These are phyloP conservation scores for Ceratocystis harringtonii DNA, from an alignment of 2,329 filamentous ascomycete genomes.

Conservation along the genomic window DNA sequence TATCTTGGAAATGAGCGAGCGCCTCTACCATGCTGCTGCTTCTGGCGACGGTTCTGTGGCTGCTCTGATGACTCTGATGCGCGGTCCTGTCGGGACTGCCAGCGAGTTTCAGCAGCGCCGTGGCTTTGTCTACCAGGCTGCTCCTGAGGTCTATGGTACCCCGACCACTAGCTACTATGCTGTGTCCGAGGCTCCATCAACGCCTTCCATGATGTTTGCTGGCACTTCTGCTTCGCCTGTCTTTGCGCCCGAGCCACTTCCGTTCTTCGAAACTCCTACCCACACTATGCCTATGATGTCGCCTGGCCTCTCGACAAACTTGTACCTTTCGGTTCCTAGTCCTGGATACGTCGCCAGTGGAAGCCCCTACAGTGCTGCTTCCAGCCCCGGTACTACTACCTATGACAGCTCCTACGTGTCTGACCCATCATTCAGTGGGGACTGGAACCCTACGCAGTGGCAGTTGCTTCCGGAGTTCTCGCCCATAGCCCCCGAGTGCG, in stretches of 20 bases:
- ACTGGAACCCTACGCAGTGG: conserved; percentile 8
- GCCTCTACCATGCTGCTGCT: conserved; percentile 37
- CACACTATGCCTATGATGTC: conserved; percentile 13
- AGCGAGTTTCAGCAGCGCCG: conserved; percentile 12
- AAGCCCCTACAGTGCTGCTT: conserved; percentile 14
- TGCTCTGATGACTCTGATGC: conserved; percentile 5
- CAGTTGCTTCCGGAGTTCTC: conserved; percentile 9
- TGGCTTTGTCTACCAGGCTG: conserved; percentile 7
- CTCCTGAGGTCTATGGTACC: conserved; percentile 9
- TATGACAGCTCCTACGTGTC: conserved; percentile 11
- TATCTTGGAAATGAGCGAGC: conserved; percentile 71
- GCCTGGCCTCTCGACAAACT: conserved; percentile 6
- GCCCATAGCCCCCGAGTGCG: conserved; percentile 16
- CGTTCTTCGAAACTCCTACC: conserved; percentile 6
- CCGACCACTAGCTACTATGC: conserved; percentile 13
- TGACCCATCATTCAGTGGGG: conserved; percentile 8
- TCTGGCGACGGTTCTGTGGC: background rate
- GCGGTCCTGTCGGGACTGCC: conserved; percentile 8
- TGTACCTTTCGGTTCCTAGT: conserved; percentile 10
- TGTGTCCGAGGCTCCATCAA: conserved; percentile 6
- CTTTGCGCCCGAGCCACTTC: conserved; percentile 3
- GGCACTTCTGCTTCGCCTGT: conserved; percentile 5
- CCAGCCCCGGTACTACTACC: conserved; percentile 12
- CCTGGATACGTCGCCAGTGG: conserved; percentile 9
- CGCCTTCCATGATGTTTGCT: conserved; percentile 10